phyloP scores from a whole-genome alignment of 148 eudicot species.

The Dianthus caryophyllus region DNA sequence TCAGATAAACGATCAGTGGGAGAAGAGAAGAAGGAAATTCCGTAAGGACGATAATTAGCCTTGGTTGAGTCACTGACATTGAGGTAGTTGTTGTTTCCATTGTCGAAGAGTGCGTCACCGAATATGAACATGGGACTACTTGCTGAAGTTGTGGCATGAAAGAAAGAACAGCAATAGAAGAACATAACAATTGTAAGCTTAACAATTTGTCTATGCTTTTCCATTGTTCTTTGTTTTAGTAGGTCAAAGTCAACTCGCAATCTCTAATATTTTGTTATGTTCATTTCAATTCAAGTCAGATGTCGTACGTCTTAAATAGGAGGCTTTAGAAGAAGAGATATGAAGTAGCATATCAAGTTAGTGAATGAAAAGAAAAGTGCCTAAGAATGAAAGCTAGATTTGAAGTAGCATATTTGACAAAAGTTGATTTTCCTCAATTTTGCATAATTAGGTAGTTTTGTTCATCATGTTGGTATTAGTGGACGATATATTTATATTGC shows the following conservation, averaged over 20 bases:
- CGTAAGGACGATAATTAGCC: constrained; percentile 62
- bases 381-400: too few relatives aligned
- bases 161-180: not conserved
- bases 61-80: constrained; percentile 34
- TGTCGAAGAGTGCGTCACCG: constrained; percentile 54
- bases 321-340: too few relatives aligned
- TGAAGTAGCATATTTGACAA: too few relatives aligned
- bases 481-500: too few relatives aligned
- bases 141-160: not conserved
- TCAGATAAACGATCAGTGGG: constrained; percentile 61
- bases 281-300: too few relatives aligned
- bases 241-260: too few relatives aligned
- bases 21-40: constrained; percentile 37
- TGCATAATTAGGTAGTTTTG: not conserved
- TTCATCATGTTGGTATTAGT: not conserved
- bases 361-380: too few relatives aligned
- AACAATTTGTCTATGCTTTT: too few relatives aligned
- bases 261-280: too few relatives aligned
- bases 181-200: not conserved
- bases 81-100: constrained; percentile 63
- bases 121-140: constrained; percentile 37
- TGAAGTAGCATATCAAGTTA: too few relatives aligned
- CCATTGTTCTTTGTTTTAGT: too few relatives aligned
- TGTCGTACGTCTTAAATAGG: too few relatives aligned
- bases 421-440: not conserved